Evolutionary conservation across 1,284 basidiomycete genomes (phyloP).

Genomic region (Polyporus tsugae): DNA sequence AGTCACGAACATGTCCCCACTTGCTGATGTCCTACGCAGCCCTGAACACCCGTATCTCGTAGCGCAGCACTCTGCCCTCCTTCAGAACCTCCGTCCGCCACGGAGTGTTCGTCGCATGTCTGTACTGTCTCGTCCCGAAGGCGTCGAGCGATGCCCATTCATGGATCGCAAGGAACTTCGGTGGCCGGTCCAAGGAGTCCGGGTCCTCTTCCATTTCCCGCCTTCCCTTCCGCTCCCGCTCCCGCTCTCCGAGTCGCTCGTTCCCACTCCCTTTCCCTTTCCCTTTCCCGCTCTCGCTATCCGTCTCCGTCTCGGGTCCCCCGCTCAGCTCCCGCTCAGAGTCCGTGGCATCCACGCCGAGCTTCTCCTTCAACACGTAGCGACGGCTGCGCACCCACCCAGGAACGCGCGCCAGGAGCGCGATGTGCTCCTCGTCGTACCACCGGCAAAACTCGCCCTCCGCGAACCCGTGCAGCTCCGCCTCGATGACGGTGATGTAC

Average conservation of each 20-base stretch:
- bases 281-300: not conserved
- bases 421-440: conserved; percentile 48
- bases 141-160: conserved; percentile 41
- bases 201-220: not conserved
- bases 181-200: conserved; percentile 24
- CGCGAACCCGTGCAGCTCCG: conserved; percentile 42
- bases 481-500: conserved; percentile 44
- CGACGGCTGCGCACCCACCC: conserved; percentile 47
- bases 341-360: not conserved
- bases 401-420: conserved; percentile 42
- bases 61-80: conserved; percentile 13
- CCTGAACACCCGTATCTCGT: conserved; percentile 16
- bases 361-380: conserved; percentile 41
- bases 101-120: conserved; percentile 39
- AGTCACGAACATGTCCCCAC: no score
- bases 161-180: conserved; percentile 45
- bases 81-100: conserved; percentile 41
- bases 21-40: conserved; percentile 2
- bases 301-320: conserved; percentile 1
- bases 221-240: not conserved
- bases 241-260: not conserved
- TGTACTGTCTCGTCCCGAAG: conserved; percentile 37
- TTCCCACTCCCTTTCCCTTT: no score
- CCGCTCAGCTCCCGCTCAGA: not conserved
- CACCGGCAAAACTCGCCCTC: conserved; percentile 52